A percentile compares a stretch with the other conserved stretches of the same genome.
These are phyloP conservation scores for Blepharisma japonicum DNA, from an alignment of 73 alveolate species.

Conservation along the genomic window DNA sequence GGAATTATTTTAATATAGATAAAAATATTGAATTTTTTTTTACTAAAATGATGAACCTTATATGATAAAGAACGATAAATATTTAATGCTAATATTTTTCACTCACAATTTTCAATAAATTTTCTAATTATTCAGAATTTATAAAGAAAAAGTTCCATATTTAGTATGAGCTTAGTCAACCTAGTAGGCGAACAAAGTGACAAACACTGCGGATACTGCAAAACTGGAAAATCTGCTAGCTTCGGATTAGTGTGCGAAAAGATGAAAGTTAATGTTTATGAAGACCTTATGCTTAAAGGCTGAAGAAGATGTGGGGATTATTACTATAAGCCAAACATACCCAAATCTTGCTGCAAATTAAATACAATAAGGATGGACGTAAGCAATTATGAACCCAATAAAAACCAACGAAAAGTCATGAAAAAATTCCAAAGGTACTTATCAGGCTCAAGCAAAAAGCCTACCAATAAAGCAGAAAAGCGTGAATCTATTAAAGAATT, in stretches of 20 bases:
- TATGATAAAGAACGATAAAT: too few species aligned
- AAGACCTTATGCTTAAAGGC: constrained; percentile 80
- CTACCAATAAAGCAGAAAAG: not conserved
- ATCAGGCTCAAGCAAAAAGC: constrained; percentile 41
- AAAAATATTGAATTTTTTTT: too few species aligned
- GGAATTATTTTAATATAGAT: too few species aligned
- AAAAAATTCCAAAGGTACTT: constrained; percentile 78
- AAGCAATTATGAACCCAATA: constrained; percentile 56
- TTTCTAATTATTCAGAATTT: too few species aligned
- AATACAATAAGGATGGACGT: constrained; percentile 73
- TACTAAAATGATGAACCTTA: too few species aligned
- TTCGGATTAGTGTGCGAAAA: constrained; percentile 2
- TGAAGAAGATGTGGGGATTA: constrained; percentile 91
- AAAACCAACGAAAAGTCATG: constrained; percentile 75
- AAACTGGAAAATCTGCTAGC: not conserved
- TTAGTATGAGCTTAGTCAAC: too few species aligned
- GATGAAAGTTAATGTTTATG: constrained; percentile 67
- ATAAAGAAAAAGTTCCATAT: too few species aligned
- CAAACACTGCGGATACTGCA: not conserved
- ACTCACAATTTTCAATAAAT: too few species aligned
- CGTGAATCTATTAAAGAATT: not conserved
- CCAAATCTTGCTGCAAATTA: constrained; percentile 83
- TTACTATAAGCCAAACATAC: constrained; percentile 66
- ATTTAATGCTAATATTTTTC: too few species aligned
- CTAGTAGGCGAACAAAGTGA: too few species aligned